Conservation (phyloP, 768 basidiomycete species). For the Boletus subparvulus region DNA sequence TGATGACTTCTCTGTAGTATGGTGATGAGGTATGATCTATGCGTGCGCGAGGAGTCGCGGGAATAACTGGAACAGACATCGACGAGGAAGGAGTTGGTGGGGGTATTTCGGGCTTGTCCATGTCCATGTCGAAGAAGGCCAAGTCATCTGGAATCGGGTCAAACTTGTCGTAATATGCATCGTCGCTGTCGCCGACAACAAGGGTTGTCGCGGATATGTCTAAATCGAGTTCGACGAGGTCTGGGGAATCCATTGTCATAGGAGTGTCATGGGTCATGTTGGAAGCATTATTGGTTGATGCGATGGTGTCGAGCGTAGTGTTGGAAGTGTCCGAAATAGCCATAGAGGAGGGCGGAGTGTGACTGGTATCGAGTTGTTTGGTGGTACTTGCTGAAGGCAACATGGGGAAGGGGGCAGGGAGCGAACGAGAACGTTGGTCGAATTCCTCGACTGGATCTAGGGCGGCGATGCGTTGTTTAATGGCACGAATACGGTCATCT, state of each 20-base stretch:
- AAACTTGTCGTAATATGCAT: constrained; percentile 47
- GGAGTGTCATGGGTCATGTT: constrained; percentile 1
- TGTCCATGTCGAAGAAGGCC: constrained; percentile 13
- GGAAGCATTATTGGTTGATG: background rate
- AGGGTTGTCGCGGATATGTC: constrained; percentile 20
- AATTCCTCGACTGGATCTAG: constrained; percentile 1
- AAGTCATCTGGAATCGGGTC: constrained; percentile 32
- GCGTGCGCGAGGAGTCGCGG: constrained; percentile 5
- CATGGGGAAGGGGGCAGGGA: constrained; percentile 1
- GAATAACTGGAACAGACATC: background rate
- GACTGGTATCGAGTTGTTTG: constrained; percentile 3
- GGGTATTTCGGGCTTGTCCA: constrained; percentile 1
- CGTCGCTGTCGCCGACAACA: constrained; percentile 40
- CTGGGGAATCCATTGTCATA: constrained; percentile 7
- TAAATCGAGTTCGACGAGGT: constrained; percentile 24
- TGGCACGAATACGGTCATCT: constrained; percentile 38
- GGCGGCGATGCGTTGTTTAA: constrained; percentile 36
- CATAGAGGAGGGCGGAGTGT: constrained; percentile 16
- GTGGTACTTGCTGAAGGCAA: background rate
- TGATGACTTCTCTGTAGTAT: constrained; percentile 31
- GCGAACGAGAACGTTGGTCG: background rate
- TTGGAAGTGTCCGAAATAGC: constrained; percentile 18
- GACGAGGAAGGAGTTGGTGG: constrained; percentile 9
- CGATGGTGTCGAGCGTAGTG: constrained; percentile 6
- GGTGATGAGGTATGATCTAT: constrained; percentile 34